Evolutionary conservation across 2,329 filamentous ascomycete species (phyloP).

Genomic region (Coleophoma cylindrospora): DNA sequence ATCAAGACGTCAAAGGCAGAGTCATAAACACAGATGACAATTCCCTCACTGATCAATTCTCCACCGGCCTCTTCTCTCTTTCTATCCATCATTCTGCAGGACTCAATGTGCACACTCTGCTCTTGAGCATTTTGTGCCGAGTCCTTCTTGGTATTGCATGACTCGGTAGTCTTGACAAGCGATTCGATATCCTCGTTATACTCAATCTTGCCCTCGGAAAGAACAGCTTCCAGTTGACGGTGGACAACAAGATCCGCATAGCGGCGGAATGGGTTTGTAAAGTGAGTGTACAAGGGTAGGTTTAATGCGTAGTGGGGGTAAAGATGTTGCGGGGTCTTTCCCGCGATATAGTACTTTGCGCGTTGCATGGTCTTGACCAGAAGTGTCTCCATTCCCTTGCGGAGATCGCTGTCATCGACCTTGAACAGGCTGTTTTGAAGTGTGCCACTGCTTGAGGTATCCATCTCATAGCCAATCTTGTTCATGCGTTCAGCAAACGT

Average conservation of each 20-base stretch:
- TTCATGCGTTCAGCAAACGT: slow-evolving; percentile 93
- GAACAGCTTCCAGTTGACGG: slow-evolving; percentile 82
- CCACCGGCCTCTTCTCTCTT: slow-evolving; percentile 80
- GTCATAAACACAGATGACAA: slow-evolving; percentile 96
- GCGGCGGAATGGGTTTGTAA: slow-evolving; percentile 89
- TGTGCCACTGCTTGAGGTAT: slow-evolving; percentile 81
- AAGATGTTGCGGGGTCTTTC: slow-evolving; percentile 72
- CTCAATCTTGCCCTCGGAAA: slow-evolving; percentile 77
- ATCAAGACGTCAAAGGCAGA: slow-evolving; percentile 98
- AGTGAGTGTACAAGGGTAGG: slow-evolving; percentile 91
- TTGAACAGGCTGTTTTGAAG: slow-evolving; percentile 95
- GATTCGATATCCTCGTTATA: slow-evolving; percentile 86
- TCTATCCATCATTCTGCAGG: slow-evolving; percentile 93
- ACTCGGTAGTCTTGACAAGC: slow-evolving; percentile 86
- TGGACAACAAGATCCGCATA: slow-evolving; percentile 96
- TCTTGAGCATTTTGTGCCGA: slow-evolving; percentile 96
- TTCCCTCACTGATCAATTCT: slow-evolving; percentile 91
- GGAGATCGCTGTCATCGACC: slow-evolving; percentile 80
- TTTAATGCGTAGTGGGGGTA: slow-evolving; percentile 91
- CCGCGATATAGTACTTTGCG: slow-evolving; percentile 88
- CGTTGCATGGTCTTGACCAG: slow-evolving; percentile 93
- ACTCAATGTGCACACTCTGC: slow-evolving; percentile 97
- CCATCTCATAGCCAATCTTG: slow-evolving; percentile 83
- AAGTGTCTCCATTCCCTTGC: slow-evolving; percentile 97
- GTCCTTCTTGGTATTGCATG: slow-evolving; percentile 98